Conservation (phyloP, 306 rosid species). For the barrel medic (Medicago truncatula) region DNA sequence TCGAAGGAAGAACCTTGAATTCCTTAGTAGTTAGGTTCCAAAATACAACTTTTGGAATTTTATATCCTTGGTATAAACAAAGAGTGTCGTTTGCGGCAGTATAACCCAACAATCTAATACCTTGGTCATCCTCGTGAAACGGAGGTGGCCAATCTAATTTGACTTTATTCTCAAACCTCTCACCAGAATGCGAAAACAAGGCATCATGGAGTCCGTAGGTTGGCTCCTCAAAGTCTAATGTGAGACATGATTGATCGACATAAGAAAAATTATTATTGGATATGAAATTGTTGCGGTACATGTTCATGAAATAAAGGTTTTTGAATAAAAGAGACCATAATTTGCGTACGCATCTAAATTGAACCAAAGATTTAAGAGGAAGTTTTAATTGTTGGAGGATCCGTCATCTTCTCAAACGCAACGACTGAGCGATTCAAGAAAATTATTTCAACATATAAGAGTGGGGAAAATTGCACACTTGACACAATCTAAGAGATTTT, state of each 20-base stretch:
- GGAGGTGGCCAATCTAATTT: neutral
- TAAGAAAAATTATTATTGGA: no score
- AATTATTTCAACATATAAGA: no score
- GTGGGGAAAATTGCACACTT: no score
- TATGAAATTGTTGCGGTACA: neutral
- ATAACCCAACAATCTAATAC: neutral
- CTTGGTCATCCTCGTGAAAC: neutral
- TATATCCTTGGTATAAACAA: neutral
- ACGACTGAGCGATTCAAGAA: no score
- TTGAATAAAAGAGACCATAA: neutral
- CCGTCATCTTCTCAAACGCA: no score
- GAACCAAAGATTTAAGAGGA: neutral
- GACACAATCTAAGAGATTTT: no score
- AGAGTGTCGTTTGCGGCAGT: neutral
- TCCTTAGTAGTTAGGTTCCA: neutral
- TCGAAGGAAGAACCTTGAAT: neutral
- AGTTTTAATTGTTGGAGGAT: no score
- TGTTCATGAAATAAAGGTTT: neutral
- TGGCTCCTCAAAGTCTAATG: neutral
- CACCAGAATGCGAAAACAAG: neutral
- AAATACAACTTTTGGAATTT: neutral
- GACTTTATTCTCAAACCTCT: neutral
- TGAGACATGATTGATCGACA: neutral
- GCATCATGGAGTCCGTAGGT: neutral
- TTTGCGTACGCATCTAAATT: no score